Evolutionary conservation across 495 filamentous ascomycete genomes (phyloP).

Genomic region (Astrocystis sublimbata): DNA sequence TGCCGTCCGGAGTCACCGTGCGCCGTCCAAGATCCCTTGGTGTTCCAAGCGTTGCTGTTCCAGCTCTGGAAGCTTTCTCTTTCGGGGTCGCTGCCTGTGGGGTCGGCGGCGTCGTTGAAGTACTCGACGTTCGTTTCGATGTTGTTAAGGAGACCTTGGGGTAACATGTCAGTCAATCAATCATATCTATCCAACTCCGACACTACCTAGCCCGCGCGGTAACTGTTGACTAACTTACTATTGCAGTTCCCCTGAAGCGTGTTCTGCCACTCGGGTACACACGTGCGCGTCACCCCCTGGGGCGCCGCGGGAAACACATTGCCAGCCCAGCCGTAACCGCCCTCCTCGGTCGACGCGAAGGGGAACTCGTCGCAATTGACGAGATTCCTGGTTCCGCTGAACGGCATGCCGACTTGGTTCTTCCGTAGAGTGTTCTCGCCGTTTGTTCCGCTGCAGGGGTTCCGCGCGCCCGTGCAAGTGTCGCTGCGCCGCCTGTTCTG

Average conservation of each 20-base stretch:
- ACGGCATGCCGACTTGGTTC: not conserved
- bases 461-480: not conserved
- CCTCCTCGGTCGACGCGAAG: not conserved
- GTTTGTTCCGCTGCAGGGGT: not conserved
- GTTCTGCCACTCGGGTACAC: not conserved
- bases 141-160: not conserved
- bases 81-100: not conserved
- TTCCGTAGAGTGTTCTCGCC: not conserved
- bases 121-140: not conserved
- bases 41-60: not conserved
- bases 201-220: no score
- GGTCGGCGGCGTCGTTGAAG: not conserved
- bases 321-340: not conserved
- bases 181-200: no score
- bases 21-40: not conserved
- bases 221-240: not conserved
- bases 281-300: not conserved
- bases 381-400: not conserved
- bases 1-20: not conserved
- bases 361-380: not conserved
- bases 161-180: no score
- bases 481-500: not conserved
- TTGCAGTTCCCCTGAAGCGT: not conserved
- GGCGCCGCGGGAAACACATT: not conserved
- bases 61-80: not conserved